These are phyloP conservation scores for Solanum hybrid DNA, from an alignment of 305 asterid species.

Conservation along the genomic window DNA sequence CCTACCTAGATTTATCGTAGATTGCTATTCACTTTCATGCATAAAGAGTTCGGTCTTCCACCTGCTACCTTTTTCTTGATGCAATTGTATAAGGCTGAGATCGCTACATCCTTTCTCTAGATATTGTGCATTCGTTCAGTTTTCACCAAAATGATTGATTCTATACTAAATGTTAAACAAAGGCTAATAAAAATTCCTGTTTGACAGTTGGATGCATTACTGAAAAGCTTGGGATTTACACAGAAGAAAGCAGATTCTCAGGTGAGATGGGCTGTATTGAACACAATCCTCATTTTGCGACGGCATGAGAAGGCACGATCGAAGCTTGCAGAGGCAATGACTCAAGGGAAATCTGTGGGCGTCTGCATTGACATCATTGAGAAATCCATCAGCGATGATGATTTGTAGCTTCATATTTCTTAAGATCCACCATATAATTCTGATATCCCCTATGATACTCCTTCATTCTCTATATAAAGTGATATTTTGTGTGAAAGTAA, in stretches of 20 bases:
- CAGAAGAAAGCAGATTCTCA: constrained; percentile 89
- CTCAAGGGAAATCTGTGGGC: constrained; percentile 64
- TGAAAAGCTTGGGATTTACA: constrained; percentile 72
- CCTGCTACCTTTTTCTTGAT: not conserved
- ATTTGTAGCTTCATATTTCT: constrained; percentile 19
- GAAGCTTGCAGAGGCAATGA: constrained; percentile 70
- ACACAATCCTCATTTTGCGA: constrained; percentile 57
- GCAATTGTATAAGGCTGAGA: not conserved
- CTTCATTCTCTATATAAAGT: not conserved
- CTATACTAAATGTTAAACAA: not conserved
- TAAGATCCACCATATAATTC: not conserved
- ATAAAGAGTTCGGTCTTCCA: not conserved
- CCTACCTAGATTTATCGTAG: not conserved
- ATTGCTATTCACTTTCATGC: not conserved
- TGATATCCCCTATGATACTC: not conserved
- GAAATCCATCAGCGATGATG: constrained; percentile 34
- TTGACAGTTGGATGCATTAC: constrained; percentile 59
- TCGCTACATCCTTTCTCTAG: not conserved
- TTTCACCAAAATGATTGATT: not conserved
- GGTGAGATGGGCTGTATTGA: constrained; percentile 89
- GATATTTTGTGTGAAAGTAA: not conserved
- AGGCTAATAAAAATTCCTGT: constrained; percentile 1
- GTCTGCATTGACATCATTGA: constrained; percentile 63
- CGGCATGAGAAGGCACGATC: constrained; percentile 72
- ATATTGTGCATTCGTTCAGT: not conserved